Conservation (phyloP, 164 flowering plant genomes). For the Hamamelis virginiana region DNA sequence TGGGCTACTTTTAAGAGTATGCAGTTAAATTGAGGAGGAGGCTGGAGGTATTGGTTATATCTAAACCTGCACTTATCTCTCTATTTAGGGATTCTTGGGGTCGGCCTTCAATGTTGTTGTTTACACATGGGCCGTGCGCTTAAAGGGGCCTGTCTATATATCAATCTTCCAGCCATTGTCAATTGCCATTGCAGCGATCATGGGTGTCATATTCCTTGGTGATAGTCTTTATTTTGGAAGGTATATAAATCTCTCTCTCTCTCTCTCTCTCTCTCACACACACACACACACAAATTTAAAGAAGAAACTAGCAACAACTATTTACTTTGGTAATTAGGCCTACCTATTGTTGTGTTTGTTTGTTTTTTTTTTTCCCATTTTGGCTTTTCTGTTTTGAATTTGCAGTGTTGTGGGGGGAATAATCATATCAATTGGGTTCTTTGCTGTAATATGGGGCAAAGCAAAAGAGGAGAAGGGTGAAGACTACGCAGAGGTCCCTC, state of each 20-base stretch:
- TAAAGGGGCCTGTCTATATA: constrained; percentile 61
- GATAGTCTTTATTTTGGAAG: constrained; percentile 66
- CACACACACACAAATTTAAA: too few species aligned
- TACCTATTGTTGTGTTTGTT: too few species aligned
- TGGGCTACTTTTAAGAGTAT: background rate
- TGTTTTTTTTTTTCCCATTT: too few species aligned
- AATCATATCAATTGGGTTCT: constrained; percentile 44
- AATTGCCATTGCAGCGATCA: constrained; percentile 56
- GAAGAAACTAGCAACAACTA: too few species aligned
- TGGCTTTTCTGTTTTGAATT: constrained; percentile 17
- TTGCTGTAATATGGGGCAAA: constrained; percentile 51
- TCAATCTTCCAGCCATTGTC: constrained; percentile 70
- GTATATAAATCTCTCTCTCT: constrained; percentile 28
- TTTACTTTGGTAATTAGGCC: too few species aligned
- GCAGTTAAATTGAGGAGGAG: background rate
- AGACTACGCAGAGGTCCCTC: constrained; percentile 22
- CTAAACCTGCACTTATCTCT: background rate
- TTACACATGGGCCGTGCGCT: constrained; percentile 51
- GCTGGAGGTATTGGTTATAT: background rate
- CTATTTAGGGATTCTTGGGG: constrained; percentile 48
- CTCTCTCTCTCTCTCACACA: background rate
- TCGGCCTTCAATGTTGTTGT: constrained; percentile 37
- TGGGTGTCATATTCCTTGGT: constrained; percentile 65
- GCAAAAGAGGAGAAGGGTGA: constrained; percentile 34
- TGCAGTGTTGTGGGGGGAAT: constrained; percentile 43